Conservation (phyloP, 352 stramenopile species). For the Globisporangium irregulare region DNA sequence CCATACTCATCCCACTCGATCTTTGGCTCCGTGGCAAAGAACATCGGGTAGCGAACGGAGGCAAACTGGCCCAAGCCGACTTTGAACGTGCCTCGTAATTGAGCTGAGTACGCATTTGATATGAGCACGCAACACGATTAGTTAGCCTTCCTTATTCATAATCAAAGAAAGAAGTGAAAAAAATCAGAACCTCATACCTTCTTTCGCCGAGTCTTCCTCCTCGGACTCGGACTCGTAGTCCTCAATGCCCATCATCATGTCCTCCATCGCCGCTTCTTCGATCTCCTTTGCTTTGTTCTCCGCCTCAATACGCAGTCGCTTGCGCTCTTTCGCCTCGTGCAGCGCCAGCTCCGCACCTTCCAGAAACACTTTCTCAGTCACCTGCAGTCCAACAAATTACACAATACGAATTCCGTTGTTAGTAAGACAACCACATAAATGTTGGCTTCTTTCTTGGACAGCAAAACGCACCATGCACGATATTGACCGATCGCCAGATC, state of each 20-base stretch:
- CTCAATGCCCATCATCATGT: conserved; percentile 91
- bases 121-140: background rate
- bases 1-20: conserved; percentile 90
- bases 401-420: background rate
- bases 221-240: conserved; percentile 86
- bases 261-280: conserved; percentile 87
- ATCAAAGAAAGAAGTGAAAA: background rate
- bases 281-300: conserved; percentile 89
- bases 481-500: conserved; percentile 43
- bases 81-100: conserved; percentile 85
- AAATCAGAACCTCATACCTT: conserved; percentile 30
- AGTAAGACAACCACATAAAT: background rate
- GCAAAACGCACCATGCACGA: conserved; percentile 47
- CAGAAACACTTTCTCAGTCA: conserved; percentile 68
- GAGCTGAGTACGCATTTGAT: conserved; percentile 31
- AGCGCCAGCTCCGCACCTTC: conserved; percentile 85
- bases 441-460: background rate
- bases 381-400: conserved; percentile 14
- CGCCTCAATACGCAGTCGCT: conserved; percentile 75
- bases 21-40: conserved; percentile 83
- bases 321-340: conserved; percentile 84
- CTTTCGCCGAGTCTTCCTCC: conserved; percentile 65
- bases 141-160: background rate
- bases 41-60: conserved; percentile 85
- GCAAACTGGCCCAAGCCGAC: conserved; percentile 83